Conservation (phyloP, 2,329 filamentous ascomycete species). For the Aspergillus sp. region DNA sequence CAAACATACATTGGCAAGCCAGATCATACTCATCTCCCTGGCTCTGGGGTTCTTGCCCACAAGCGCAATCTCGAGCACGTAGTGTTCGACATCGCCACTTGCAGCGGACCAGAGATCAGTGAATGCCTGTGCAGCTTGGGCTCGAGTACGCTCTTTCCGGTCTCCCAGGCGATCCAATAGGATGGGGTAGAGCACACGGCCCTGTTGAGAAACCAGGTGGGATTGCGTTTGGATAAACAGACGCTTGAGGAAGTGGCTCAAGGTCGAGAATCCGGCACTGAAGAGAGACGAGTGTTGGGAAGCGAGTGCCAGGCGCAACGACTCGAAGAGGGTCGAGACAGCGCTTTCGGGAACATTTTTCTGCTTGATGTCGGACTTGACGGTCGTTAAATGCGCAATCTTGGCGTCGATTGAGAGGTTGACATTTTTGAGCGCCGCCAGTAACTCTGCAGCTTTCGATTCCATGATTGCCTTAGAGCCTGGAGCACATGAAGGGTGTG, state of each 20-base stretch:
- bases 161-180: slow-evolving; percentile 82
- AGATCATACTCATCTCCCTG: slow-evolving; percentile 77
- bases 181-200: slow-evolving; percentile 61
- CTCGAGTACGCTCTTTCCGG: slow-evolving; percentile 73
- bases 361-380: slow-evolving; percentile 89
- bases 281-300: slow-evolving; percentile 71
- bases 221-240: slow-evolving; percentile 77
- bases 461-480: slow-evolving; percentile 41
- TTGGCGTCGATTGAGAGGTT: slow-evolving; percentile 63
- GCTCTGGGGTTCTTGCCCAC: slow-evolving; percentile 71
- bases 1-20: slow-evolving; percentile 63
- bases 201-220: slow-evolving; percentile 59
- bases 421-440: slow-evolving; percentile 50
- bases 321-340: slow-evolving; percentile 71
- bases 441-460: slow-evolving; percentile 46
- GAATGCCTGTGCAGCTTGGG: slow-evolving; percentile 65
- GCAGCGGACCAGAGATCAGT: slow-evolving; percentile 66
- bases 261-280: slow-evolving; percentile 75
- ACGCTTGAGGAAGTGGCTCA: slow-evolving; percentile 80
- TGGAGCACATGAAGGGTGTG: slow-evolving; percentile 10
- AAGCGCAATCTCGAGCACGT: slow-evolving; percentile 70
- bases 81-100: slow-evolving; percentile 66
- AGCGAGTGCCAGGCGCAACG: slow-evolving; percentile 63
- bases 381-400: slow-evolving; percentile 59
- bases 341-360: slow-evolving; percentile 71